phyloP scores from a whole-genome alignment of 2,329 filamentous ascomycete genomes.

The Chaetomiaceae sp. region DNA sequence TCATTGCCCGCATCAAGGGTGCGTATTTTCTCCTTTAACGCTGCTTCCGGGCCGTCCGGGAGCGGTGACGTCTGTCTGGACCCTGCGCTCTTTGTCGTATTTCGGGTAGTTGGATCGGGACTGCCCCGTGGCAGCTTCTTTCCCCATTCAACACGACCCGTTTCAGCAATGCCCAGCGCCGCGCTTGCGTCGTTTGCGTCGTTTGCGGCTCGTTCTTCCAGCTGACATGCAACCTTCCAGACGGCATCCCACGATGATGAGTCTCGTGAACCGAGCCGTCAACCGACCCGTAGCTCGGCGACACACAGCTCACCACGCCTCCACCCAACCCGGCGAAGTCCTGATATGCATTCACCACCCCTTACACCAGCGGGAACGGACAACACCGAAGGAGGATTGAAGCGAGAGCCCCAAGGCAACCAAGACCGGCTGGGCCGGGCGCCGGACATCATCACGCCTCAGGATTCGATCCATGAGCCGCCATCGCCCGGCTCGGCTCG shows the following conservation, averaged over 20 bases:
- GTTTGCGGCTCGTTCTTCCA: too few species aligned
- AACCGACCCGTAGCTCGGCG: conserved; percentile 61
- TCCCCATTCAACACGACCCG: not conserved
- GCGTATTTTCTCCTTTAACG: conserved; percentile 37
- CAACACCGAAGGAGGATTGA: conserved; percentile 35
- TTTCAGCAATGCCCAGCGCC: not conserved
- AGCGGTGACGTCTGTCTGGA: not conserved
- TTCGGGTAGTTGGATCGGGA: not conserved
- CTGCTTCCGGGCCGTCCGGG: not conserved
- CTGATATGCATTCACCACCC: conserved; percentile 79
- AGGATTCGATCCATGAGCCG: conserved; percentile 57
- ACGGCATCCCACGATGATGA: conserved; percentile 57
- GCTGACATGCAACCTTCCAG: conserved; percentile 34
- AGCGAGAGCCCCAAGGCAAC: conserved; percentile 21
- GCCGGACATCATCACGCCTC: conserved; percentile 55
- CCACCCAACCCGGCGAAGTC: conserved; percentile 53
- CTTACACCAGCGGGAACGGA: conserved; percentile 78
- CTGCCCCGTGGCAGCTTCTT: not conserved
- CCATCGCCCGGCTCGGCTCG: conserved; percentile 38
- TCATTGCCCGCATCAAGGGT: conserved; percentile 82
- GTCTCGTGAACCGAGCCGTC: conserved; percentile 56
- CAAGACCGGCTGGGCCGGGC: conserved; percentile 20
- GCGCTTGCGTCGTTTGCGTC: not conserved
- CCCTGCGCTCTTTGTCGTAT: conserved; percentile 3
- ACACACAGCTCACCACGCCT: conserved; percentile 60